Base-by-base conservation (phyloP, 192 early-diverging fungal genomes). In the Backusella macrospora region DNA sequence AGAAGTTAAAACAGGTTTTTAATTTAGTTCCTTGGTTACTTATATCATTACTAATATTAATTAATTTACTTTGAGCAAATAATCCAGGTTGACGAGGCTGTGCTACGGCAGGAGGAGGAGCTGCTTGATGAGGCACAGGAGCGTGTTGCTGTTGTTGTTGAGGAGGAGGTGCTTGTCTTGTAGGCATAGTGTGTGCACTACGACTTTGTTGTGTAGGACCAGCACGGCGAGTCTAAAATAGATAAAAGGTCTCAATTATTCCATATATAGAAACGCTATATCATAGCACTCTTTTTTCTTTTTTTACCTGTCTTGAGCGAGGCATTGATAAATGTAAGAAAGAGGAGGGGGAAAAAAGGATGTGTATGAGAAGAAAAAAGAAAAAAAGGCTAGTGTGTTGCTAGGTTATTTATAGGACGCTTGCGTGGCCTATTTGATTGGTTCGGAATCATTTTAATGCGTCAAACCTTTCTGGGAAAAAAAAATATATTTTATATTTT, bases 51-150 rank as follows among this genome's bases (percentile, higher is more conserved):
- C 15, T 44, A 16, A 34, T 9, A 18, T 29, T 15, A 40, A 8
- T n/a, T 7, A 43, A 40, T 42, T 77, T 80, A 77, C 78, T 96
- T 84, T 96, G 89, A 44, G 85, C 89, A 76, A 92, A 91, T 70
- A 95, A 71, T 47, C 91, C 91, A 34, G 92, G 91, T 82, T 92
- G 91, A 77, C 88, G 85, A 14, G 88, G 84, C 23, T 69, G 76
- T 16, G 81, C 70, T 38, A 84, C 72, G 64, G 90, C 74, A 44
- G 86, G 84, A 66, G 86, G 80, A 59, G 86, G 74, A 72, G 82
- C 68, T 5, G 39, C 29, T 38, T 37, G 49, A 45, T 73, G 68
- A 71, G 55, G 62, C 10, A 38, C 68, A 26, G 46, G 52, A 64
- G 68, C 38, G 23, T 47, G 78, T 48, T 40, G 83, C 49, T 68